Percentiles rank a stretch among this genome's conserved stretches.
These are phyloP conservation scores for Trichoderma virens DNA, from an alignment of 495 filamentous ascomycete species.

Conservation along the genomic window DNA sequence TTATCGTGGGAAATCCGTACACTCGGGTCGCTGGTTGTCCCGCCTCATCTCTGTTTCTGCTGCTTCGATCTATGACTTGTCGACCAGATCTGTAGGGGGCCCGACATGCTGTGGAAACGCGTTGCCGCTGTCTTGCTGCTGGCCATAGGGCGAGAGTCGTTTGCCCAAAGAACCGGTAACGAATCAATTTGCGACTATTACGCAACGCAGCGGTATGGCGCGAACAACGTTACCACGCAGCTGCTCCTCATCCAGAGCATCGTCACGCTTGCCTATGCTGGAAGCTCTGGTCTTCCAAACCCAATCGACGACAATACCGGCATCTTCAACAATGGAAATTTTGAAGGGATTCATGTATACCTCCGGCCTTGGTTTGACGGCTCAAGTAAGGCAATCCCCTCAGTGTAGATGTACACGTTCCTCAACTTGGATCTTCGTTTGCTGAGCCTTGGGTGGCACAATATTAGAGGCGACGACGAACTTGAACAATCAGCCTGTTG, in stretches of 20 bases:
- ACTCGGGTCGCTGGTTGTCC: neutral
- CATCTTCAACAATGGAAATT: slow-evolving; percentile 34
- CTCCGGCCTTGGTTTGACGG: slow-evolving; percentile 42
- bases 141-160: neutral
- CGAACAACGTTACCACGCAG: slow-evolving; percentile 40
- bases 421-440: neutral
- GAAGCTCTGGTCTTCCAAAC: slow-evolving; percentile 32
- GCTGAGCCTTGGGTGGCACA: neutral
- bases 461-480: slow-evolving; percentile 32
- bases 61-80: too few relatives aligned
- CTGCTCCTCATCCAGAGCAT: slow-evolving; percentile 34
- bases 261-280: slow-evolving; percentile 41
- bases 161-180: slow-evolving; percentile 31
- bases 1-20: neutral
- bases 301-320: slow-evolving; percentile 28
- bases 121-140: neutral
- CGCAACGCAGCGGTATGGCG: slow-evolving; percentile 29
- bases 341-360: slow-evolving; percentile 33
- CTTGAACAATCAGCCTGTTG: slow-evolving; percentile 18
- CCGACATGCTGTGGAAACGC: neutral
- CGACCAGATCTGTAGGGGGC: neutral
- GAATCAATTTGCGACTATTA: slow-evolving; percentile 43
- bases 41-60: neutral
- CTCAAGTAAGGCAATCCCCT: slow-evolving; percentile 8
- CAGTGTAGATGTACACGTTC: neutral